phyloP scores from a whole-genome alignment of 257 asterid species.

The Mentha longifolia region DNA sequence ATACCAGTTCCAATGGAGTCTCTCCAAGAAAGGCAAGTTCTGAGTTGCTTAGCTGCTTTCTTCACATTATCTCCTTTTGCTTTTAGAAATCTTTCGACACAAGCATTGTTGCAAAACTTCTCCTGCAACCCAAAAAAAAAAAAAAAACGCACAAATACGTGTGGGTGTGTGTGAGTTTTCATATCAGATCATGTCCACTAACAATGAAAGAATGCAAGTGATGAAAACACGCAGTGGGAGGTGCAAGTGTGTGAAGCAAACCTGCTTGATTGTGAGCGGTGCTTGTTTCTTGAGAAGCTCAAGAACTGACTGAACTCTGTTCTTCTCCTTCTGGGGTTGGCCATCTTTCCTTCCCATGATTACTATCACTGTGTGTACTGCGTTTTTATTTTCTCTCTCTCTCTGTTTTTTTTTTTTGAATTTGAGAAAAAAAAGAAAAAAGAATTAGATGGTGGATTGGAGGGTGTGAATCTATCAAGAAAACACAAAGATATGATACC shows the following conservation, averaged over 20 bases:
- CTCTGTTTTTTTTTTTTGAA: neutral
- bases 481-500: conserved; percentile 68
- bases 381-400: neutral
- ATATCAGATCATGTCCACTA: neutral
- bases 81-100: conserved; percentile 85
- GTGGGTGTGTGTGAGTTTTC: neutral
- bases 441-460: neutral
- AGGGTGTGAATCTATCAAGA: conserved; percentile 38
- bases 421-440: too few species aligned
- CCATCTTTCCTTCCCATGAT: conserved; percentile 69
- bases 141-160: neutral
- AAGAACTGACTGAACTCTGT: conserved; percentile 67
- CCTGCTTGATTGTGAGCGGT: conserved; percentile 88
- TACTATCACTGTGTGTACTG: conserved; percentile 16
- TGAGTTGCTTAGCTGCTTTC: conserved; percentile 83
- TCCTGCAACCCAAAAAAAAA: conserved; percentile 59
- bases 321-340: conserved; percentile 60
- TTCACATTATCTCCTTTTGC: conserved; percentile 81
- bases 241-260: conserved; percentile 30
- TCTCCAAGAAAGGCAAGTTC: conserved; percentile 87
- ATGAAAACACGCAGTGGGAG: conserved; percentile 22
- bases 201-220: too few species aligned
- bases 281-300: conserved; percentile 72
- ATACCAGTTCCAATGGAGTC: conserved; percentile 79
- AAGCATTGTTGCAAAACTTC: conserved; percentile 69